Evolutionary conservation across 179 eudicot species (phyloP).

Genomic region (Heliamphora ciliata): DNA sequence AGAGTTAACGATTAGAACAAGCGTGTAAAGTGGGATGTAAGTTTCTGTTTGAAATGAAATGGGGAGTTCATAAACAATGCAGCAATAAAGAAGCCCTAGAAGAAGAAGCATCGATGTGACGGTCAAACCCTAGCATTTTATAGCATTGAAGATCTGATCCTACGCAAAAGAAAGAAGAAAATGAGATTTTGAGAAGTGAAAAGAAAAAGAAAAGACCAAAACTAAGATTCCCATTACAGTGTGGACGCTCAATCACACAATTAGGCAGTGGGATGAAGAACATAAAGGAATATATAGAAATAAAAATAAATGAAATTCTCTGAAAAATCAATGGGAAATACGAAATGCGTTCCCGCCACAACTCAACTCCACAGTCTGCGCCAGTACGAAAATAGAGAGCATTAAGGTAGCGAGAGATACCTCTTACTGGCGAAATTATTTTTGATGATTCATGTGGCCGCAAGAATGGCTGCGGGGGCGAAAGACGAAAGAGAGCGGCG

Average conservation of each 20-base stretch:
- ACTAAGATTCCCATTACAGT: background rate
- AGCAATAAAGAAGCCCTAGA: background rate
- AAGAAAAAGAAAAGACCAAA: background rate
- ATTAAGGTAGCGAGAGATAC: no score
- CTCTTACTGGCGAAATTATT: no score
- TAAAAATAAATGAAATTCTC: no score
- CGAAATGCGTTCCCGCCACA: slow-evolving; percentile 7
- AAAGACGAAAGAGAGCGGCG: no score
- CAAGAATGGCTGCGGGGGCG: no score
- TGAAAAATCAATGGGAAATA: background rate
- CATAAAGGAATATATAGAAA: background rate
- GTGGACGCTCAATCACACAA: background rate
- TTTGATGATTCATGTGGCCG: no score
- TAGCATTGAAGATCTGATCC: background rate
- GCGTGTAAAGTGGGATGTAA: background rate
- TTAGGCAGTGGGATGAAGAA: background rate
- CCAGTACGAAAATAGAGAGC: no score
- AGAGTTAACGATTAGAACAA: background rate
- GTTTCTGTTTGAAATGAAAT: background rate
- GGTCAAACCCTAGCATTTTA: slow-evolving; percentile 10
- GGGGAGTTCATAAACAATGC: background rate
- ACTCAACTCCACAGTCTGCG: background rate
- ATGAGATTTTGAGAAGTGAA: background rate
- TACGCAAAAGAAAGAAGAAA: no score
- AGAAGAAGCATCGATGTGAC: background rate